Evolutionary conservation across 176 grass and related monocot genomes (phyloP).

Genomic region (Aegilops umbellulata): DNA sequence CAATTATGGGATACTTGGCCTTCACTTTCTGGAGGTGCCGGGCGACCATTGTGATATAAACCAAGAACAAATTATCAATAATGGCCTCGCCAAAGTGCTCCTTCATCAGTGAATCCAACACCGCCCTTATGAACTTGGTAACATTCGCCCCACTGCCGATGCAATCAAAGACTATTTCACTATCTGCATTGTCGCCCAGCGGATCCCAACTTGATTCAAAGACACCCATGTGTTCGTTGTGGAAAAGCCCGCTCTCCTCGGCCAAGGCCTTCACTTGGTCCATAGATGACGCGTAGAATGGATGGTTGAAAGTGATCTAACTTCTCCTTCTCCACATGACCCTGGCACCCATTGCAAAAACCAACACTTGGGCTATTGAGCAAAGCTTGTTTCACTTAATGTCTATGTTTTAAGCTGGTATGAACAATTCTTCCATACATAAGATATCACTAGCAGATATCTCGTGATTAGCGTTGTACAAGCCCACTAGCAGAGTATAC

Average conservation of each 20-base stretch:
- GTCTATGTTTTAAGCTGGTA: no score
- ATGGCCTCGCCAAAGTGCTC: not conserved
- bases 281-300: slow-evolving; percentile 49
- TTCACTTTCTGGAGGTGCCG: slow-evolving; percentile 45
- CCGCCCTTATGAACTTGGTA: slow-evolving; percentile 30
- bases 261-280: slow-evolving; percentile 47
- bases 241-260: slow-evolving; percentile 25
- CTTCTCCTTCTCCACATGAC: slow-evolving; percentile 48
- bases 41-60: slow-evolving; percentile 17
- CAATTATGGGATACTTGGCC: slow-evolving; percentile 38
- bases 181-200: not conserved
- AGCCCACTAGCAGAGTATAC: no score
- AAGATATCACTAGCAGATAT: no score
- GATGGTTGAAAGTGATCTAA: slow-evolving; percentile 58
- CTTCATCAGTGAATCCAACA: slow-evolving; percentile 27
- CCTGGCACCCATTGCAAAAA: not conserved
- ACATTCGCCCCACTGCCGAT: slow-evolving; percentile 37
- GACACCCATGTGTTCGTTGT: slow-evolving; percentile 35
- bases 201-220: slow-evolving; percentile 58
- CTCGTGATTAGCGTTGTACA: no score
- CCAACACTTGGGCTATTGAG: no score
- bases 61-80: slow-evolving; percentile 48
- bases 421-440: no score
- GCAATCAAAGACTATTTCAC: slow-evolving; percentile 24
- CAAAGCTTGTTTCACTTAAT: no score